Percentiles rank a stretch among this genome's conserved stretches.
phyloP scores from a whole-genome alignment of 2,329 filamentous ascomycete species.

The Alternaria dauci region DNA sequence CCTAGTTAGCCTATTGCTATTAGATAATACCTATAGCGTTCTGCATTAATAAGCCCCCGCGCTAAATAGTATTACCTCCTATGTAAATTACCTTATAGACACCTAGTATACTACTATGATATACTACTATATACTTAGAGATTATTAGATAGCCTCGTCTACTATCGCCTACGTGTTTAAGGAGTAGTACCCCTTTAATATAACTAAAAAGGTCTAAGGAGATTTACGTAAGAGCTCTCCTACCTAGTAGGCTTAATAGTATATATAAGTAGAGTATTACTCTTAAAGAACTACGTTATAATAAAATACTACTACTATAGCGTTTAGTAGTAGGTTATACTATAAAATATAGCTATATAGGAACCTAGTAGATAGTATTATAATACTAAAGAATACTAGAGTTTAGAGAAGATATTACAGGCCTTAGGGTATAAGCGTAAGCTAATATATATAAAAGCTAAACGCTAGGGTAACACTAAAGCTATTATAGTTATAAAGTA shows the following conservation, averaged over 20 bases:
- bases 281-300: neutral
- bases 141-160: conserved; percentile 22
- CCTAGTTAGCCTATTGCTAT: conserved; percentile 12
- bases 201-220: neutral
- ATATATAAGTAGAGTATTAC: neutral
- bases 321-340: neutral
- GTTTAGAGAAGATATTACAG: neutral
- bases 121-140: conserved; percentile 23
- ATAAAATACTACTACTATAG: neutral
- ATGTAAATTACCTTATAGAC: conserved; percentile 9
- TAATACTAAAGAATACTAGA: conserved; percentile 9
- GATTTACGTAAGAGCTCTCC: neutral
- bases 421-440: neutral
- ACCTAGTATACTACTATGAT: conserved; percentile 23
- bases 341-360: neutral
- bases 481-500: conserved; percentile 19
- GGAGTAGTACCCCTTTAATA: conserved; percentile 13
- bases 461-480: conserved; percentile 14
- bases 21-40: conserved; percentile 19
- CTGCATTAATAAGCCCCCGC: neutral
- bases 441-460: conserved; percentile 13
- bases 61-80: neutral
- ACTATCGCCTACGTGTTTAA: conserved; percentile 12
- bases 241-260: neutral
- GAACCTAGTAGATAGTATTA: conserved; percentile 15